Evolutionary conservation across 192 early-diverging fungal genomes (phyloP), one percentile per base, ranked within the genome.

Genomic region (Backusella psychrophila): DNA sequence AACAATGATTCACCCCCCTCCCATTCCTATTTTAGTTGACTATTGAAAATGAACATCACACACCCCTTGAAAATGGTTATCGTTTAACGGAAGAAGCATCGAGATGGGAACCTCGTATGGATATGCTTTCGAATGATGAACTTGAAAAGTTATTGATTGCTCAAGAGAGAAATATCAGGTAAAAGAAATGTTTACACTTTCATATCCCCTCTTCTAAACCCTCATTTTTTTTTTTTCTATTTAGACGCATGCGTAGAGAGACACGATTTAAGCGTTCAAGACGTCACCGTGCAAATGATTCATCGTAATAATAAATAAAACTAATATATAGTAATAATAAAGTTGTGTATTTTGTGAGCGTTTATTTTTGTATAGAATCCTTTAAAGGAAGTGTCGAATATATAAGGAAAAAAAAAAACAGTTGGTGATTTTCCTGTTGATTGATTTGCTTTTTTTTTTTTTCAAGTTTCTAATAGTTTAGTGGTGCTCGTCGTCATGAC

Each of bases 71-170:
- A 5, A 82, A 85, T 23, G 85, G 77, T 34, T 87, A 87, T 75
- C 75, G 90, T 67, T 49, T 73, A 35, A 49, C 78, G 19, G 85
- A 87, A 42, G 83, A 86, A n/a, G 88, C 83, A 19, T 84, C 84
- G 23, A 67, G 69, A 17, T 91, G 88, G 88, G 71, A 80, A 14
- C 90, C 90, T 17, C 84, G 86, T 5, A 68, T 91, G 53, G 88
- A 89, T 19, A 83, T 83, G 26, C 69, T 91, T 12, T 85, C 88
- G 0, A 82, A 85, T 53, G 90, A 91, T 33, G 90, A 89, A 71
- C 78, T 89, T 11, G 90, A 91, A 75, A 89, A 89, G 71, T 78
- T 89, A 33, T 46, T 88, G 67, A 80, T 89, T 23, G 85, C 85
- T 69, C 78, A 85, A 53, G 90, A 91, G 31, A 80, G 88, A 66